Percentiles rank a stretch among this genome's conserved stretches.
Conservation (phyloP, 2,329 filamentous ascomycete species). For the Diaporthe velutina region DNA sequence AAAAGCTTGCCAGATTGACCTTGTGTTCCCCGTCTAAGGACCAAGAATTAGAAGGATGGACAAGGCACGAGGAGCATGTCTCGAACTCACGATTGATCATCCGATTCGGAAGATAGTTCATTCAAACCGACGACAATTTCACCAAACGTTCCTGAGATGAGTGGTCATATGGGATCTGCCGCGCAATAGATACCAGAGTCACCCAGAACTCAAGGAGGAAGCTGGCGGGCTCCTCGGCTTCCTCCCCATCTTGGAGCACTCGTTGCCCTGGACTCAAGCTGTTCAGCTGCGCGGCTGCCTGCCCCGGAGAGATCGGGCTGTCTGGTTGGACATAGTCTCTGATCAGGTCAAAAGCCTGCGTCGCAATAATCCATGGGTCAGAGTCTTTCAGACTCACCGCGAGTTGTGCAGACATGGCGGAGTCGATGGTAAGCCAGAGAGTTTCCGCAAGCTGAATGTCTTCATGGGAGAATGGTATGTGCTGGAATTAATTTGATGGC, state of each 20-base stretch:
- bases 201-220: constrained; percentile 3
- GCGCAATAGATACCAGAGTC: background rate
- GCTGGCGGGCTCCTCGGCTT: background rate
- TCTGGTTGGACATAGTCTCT: background rate
- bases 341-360: background rate
- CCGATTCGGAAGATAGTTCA: background rate
- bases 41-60: background rate
- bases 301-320: background rate
- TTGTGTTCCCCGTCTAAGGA: background rate
- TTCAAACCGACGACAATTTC: background rate
- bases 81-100: background rate
- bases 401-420: background rate
- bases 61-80: background rate
- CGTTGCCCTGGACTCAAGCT: background rate
- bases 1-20: background rate
- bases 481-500: background rate
- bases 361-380: background rate
- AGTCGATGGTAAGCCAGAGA: background rate
- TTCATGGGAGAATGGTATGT: background rate
- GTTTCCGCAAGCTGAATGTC: background rate
- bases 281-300: background rate
- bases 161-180: background rate
- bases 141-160: background rate
- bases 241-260: background rate
- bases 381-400: background rate